A percentile compares a stretch with the other conserved stretches of the same genome.
phyloP scores from a whole-genome alignment of 2,329 filamentous ascomycete species.

The Knoxdaviesia capensis region DNA sequence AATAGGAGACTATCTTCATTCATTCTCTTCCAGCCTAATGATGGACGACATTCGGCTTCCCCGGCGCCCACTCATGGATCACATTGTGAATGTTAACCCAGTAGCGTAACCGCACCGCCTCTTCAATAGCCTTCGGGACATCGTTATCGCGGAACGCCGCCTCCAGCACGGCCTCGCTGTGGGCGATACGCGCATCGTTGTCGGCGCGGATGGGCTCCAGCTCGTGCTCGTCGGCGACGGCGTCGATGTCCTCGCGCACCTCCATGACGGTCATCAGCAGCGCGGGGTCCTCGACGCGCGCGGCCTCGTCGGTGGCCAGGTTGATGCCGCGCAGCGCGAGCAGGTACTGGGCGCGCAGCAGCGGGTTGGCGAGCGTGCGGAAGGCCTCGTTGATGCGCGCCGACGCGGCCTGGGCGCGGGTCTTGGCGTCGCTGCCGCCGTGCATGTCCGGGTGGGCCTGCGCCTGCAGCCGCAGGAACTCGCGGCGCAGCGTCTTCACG shows the following conservation, averaged over 20 bases:
- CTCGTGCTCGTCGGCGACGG: slow-evolving; percentile 45
- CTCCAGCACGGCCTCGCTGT: slow-evolving; percentile 42
- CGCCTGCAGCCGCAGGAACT: slow-evolving; percentile 73
- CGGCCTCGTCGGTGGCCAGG: slow-evolving; percentile 58
- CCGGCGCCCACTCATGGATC: slow-evolving; percentile 67
- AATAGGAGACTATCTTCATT: too few species aligned
- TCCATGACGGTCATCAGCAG: slow-evolving; percentile 67
- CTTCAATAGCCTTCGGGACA: slow-evolving; percentile 42
- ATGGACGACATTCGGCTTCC: slow-evolving; percentile 36
- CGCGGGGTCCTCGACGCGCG: slow-evolving; percentile 44
- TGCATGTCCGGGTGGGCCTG: slow-evolving; percentile 55
- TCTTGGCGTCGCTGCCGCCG: slow-evolving; percentile 26
- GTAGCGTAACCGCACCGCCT: slow-evolving; percentile 65
- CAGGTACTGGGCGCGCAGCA: slow-evolving; percentile 76
- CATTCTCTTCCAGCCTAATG: slow-evolving; percentile 14
- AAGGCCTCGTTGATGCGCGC: slow-evolving; percentile 82
- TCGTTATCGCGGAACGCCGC: slow-evolving; percentile 46
- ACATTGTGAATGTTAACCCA: slow-evolving; percentile 78
- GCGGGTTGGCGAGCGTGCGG: slow-evolving; percentile 58
- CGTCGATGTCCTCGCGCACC: slow-evolving; percentile 55
- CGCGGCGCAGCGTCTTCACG: slow-evolving; percentile 46
- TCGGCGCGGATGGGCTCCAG: slow-evolving; percentile 34
- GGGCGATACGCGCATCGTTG: slow-evolving; percentile 48
- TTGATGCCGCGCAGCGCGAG: slow-evolving; percentile 57
- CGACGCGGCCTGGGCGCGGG: slow-evolving; percentile 54